Evolutionary conservation across 225 moss, liverwort and hornwort genomes (phyloP).

Genomic region (Polytrichum commune): DNA sequence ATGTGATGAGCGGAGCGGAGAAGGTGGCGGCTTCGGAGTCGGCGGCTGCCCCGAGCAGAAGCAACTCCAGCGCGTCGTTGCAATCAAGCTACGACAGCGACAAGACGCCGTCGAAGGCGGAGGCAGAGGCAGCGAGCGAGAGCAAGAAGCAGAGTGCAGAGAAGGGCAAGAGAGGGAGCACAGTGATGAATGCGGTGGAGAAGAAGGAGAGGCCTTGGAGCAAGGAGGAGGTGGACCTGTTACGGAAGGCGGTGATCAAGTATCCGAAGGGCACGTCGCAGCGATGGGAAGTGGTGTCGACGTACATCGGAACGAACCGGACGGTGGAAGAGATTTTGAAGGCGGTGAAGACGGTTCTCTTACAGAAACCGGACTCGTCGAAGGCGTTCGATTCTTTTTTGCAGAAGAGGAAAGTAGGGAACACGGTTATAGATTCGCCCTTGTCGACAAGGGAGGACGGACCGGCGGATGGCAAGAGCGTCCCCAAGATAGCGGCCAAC

Average conservation of each 20-base stretch:
- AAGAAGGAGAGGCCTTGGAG: slow-evolving; percentile 90
- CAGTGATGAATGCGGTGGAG: slow-evolving; percentile 32
- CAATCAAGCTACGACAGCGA: slow-evolving; percentile 1
- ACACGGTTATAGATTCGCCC: slow-evolving; percentile 66
- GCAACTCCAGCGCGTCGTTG: slow-evolving; percentile 12
- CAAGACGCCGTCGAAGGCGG: slow-evolving; percentile 14
- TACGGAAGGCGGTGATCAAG: slow-evolving; percentile 82
- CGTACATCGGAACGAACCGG: slow-evolving; percentile 76
- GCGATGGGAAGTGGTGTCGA: slow-evolving; percentile 96
- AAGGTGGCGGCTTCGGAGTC: slow-evolving; percentile 44
- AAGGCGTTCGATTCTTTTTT: slow-evolving; percentile 87
- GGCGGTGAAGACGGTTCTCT: slow-evolving; percentile 75
- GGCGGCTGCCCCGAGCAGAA: slow-evolving; percentile 36
- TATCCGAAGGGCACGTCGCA: slow-evolving; percentile 93
- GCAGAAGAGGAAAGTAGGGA: slow-evolving; percentile 67
- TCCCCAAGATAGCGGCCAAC: slow-evolving; percentile 27
- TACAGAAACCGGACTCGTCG: slow-evolving; percentile 87
- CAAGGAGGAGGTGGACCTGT: slow-evolving; percentile 73
- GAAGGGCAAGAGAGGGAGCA: slow-evolving; percentile 33
- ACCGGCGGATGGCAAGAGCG: slow-evolving; percentile 8
- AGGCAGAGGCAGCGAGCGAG: slow-evolving; percentile 17
- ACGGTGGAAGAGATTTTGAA: slow-evolving; percentile 81
- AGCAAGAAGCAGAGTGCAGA: slow-evolving; percentile 25
- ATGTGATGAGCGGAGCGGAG: slow-evolving; percentile 45
- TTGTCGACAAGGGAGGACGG: slow-evolving; percentile 73